Base-by-base conservation (phyloP, 139 green algal species). In the Closterium sp. region DNA sequence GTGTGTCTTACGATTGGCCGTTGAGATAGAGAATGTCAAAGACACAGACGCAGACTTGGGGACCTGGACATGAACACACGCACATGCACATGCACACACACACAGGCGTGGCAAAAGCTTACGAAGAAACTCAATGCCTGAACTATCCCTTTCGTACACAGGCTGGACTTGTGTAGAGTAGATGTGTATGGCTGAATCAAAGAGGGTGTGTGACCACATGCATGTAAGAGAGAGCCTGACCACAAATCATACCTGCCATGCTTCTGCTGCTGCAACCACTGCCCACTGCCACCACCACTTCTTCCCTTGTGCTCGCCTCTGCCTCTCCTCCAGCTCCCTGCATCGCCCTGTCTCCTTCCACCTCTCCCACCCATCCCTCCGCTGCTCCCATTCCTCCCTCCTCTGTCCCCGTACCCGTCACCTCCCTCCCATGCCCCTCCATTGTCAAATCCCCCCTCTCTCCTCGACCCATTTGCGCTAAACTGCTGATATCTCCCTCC, bases 21-120 rank as follows among this genome's bases (percentile, higher is more conserved):
- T 97, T 94, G n/a, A 95, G 86, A 27, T 92, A 95, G 79, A 99
- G 93, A 45, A 97, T 38, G 95, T 99, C 97, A 93, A 99, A 99
- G 30, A 96, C 95, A 92, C 98, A 99, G 24, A 98, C 94, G 91
- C 97, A 98, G 84, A 99, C 96, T 5, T 95, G 87, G 13, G 50
- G 50, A 73, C 50, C 50, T 73, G 50, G 10, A 73, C 13, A 73
- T 21, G 50, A 9, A 73, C 9, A 10, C 50, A 73, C 24, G 50
- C 1, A 73, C 50, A 73, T 10, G 9, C 50, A 73, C 50, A 73
- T 73, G 50, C 50, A 73, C 50, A 73, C 2, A 2, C 50, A 70
- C 45, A 38, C 45, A 70, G 6, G 45, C 45, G 10, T 4, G 3
- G 3, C 32, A 38, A 38, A 3, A 38, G 32, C 32, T 38, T 38